phyloP scores from a whole-genome alignment of 1,139 yeast genomes.

The Pneumocystis jirovecii region DNA sequence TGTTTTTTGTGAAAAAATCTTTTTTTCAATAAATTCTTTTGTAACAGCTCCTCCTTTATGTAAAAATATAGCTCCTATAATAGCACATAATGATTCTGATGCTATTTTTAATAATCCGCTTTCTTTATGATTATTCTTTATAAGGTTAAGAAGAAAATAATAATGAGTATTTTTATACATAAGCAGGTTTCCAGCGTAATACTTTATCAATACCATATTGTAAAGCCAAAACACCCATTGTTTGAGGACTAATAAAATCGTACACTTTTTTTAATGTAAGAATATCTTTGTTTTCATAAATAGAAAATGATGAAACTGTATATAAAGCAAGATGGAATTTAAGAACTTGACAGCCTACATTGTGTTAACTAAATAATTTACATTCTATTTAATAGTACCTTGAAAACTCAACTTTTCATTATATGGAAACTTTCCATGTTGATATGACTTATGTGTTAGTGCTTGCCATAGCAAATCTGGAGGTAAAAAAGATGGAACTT shows the following conservation, averaged over 20 bases:
- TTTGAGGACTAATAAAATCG: not conserved
- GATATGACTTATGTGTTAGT: conserved; percentile 10
- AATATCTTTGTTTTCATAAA: not conserved
- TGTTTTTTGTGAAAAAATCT: not conserved
- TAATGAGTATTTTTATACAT: not conserved
- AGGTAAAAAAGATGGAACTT: not conserved
- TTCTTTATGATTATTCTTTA: not conserved
- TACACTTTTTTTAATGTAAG: not conserved
- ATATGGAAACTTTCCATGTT: conserved; percentile 7
- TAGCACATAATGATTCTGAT: not conserved
- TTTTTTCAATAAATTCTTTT: not conserved
- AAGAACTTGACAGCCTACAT: not conserved
- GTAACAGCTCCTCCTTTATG: not conserved
- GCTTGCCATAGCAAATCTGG: not conserved
- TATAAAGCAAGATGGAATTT: not conserved
- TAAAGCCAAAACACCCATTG: not conserved
- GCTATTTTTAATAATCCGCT: not conserved
- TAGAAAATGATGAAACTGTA: not conserved
- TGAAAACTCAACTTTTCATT: conserved; percentile 9
- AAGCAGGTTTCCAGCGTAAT: conserved; percentile 1
- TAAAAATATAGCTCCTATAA: not conserved
- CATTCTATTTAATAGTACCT: not conserved
- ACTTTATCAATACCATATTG: not conserved
- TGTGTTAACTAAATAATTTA: not conserved
- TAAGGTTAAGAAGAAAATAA: not conserved